Evolutionary conservation across 371 early-diverging fungal genomes (phyloP), one percentile per base, ranked within the genome.

Genomic region (Cokeromyces recurvatus): DNA sequence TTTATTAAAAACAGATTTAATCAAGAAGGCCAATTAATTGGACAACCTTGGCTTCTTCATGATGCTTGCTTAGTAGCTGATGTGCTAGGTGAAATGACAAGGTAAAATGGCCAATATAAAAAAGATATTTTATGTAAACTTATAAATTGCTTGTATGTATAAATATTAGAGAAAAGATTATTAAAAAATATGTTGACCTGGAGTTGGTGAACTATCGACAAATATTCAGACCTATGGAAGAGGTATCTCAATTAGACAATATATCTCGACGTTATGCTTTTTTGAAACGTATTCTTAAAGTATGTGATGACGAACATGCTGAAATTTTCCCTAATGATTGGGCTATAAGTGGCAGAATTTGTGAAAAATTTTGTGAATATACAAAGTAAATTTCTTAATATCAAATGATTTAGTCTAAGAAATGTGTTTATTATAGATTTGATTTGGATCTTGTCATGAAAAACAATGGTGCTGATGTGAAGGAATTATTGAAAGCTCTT

Each of bases 191-290:
- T 64, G 85, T 86, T 38, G 85, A 84, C n/a, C 40, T 79, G 39
- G 90, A 92, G 47, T 62, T 96, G 39, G 75, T 81, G n/a, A 91
- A 87, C 32, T 97, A 97, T 56, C 60, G 84, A 15, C 77, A 74
- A 7, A 83, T 94, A 12, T 94, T 95, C 57, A 71, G 84, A 38
- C 71, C 75, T 14, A 76, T 80, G 41, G 90, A 88, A 36, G 97
- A 95, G 57, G 90, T 84, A 3, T 83, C 92, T 15, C 86, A 88
- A 21, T 61, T 97, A 3, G 92, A 89, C 31, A 84, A 92, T 45
- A 79, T 92, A 0, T 81, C 91, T 1, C 75, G 94, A 17, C 78
- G 98, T n/a, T 96, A 90, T 65, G 89, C 97, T 2, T 95, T 94
- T 85, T 63, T 97, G 32, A 89, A 92, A 53, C 81, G 96, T 27